Percentiles rank a stretch among this genome's conserved stretches.
phyloP scores from a whole-genome alignment of 1,284 basidiomycete species.

The Quambalaria eucalypti region DNA sequence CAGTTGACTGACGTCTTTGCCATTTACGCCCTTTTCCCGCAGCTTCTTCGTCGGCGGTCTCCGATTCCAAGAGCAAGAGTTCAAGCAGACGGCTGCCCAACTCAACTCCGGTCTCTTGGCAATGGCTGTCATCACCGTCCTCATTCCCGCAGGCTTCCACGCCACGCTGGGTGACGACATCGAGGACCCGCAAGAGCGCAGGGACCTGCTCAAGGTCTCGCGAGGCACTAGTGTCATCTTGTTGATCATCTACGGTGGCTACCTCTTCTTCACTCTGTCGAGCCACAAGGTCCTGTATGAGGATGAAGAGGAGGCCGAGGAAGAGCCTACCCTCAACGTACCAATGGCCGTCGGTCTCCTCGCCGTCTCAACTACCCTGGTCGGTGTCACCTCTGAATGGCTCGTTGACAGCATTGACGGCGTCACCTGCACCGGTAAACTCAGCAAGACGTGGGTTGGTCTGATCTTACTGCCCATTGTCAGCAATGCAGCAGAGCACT shows the following conservation, averaged over 20 bases:
- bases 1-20: not conserved
- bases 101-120: conserved; percentile 21
- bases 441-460: conserved; percentile 32
- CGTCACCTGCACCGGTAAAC: conserved; percentile 15
- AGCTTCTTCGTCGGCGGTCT: conserved; percentile 37
- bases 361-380: conserved; percentile 22
- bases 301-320: conserved; percentile 22
- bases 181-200: conserved; percentile 19
- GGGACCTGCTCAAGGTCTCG: conserved; percentile 32
- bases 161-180: conserved; percentile 24
- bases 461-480: conserved; percentile 33
- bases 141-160: conserved; percentile 38
- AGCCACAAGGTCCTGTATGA: conserved; percentile 29
- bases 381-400: conserved; percentile 41
- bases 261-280: conserved; percentile 25
- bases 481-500: conserved; percentile 31
- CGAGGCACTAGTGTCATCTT: conserved; percentile 29
- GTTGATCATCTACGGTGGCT: conserved; percentile 34
- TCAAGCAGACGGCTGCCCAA: conserved; percentile 16
- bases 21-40: not conserved
- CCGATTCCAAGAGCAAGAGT: conserved; percentile 22
- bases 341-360: conserved; percentile 18
- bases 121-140: conserved; percentile 39
- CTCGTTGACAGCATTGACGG: conserved; percentile 31
- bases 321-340: conserved; percentile 31